Evolutionary conservation across 495 filamentous ascomycete genomes (phyloP), one percentile per base, ranked within the genome.

Genomic region (Baudoinia panamericana): DNA sequence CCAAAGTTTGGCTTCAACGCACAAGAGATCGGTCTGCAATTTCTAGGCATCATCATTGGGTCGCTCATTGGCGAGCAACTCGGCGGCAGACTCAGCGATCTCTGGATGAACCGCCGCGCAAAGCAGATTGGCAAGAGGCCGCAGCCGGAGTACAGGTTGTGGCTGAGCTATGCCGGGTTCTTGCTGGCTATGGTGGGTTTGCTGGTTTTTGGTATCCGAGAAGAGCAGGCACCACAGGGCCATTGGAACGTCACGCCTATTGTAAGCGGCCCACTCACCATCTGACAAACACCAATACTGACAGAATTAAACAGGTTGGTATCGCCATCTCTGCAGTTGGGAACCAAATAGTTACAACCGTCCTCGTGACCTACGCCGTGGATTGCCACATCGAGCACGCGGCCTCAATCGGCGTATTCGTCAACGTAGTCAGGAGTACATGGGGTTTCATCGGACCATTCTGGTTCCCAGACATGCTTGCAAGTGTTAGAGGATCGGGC

Each of bases 271-370:
- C 26, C 26, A 13, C 13, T 29, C 9, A 29, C 9, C 13, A 9
- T 9, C 13, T 29, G 9, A 29, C 13, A 13, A 9, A 13, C 26
- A 9, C 13, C 9, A 13, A 13, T n/a, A 29, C 26, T 29, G 26
- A 33, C 30, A 6, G 7, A 15, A 33, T 8, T n/a, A n/a, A 33
- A 33, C 17, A 33, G 12, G 50, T 74, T 17, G 71, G 71, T 10
- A 61, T 58, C 15, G 69, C 57, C 5, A 66, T 75, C 34, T 63
- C 62, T 2, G 65, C 59, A 11, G 63, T 55, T 5, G 70, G 70
- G 1, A 75, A 72, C 41, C 71, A 75, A 53, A 52, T 75, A 13
- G 63, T 75, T 17, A 73, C 71, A 6, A 73, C 70, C 1, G 60
- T 73, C 0, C 45, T 71, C 32, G 62, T 72, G 37, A 75, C 69